These are phyloP conservation scores for Tulasnella sp. DNA, from an alignment of 768 basidiomycete genomes.

Conservation along the genomic window DNA sequence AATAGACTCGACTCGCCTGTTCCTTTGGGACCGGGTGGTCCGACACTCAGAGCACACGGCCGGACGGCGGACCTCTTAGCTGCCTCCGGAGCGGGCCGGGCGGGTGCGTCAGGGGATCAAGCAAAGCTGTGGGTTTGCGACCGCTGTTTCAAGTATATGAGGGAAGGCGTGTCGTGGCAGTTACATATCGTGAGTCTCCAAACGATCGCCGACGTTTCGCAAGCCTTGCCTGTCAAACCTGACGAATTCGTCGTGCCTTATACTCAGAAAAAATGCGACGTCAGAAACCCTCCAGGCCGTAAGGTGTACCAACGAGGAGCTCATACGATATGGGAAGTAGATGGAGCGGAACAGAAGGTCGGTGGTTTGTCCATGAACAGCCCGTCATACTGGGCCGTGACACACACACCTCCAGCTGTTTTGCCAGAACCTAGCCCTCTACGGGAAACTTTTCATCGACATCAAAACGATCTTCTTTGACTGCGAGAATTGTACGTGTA, in stretches of 20 bases:
- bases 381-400: neutral
- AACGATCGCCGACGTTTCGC: too few species aligned
- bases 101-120: slow-evolving; percentile 29
- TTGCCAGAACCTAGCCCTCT: slow-evolving; percentile 90
- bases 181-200: slow-evolving; percentile 44
- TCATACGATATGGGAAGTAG: slow-evolving; percentile 90
- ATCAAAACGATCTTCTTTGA: slow-evolving; percentile 93
- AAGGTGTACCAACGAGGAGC: slow-evolving; percentile 87
- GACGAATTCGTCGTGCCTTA: neutral
- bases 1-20: neutral
- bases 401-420: slow-evolving; percentile 51
- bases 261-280: slow-evolving; percentile 61
- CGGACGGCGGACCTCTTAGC: slow-evolving; percentile 65
- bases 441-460: slow-evolving; percentile 98
- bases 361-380: neutral
- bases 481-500: slow-evolving; percentile 61
- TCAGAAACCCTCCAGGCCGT: slow-evolving; percentile 67
- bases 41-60: slow-evolving; percentile 48
- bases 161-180: slow-evolving; percentile 51
- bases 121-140: slow-evolving; percentile 68
- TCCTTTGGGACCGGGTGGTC: slow-evolving; percentile 26
- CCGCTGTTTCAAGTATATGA: slow-evolving; percentile 95
- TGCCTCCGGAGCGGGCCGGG: slow-evolving; percentile 42
- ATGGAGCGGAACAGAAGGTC: slow-evolving; percentile 78
- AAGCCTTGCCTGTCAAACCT: too few species aligned